A percentile compares a stretch with the other conserved stretches of the same genome.
phyloP scores from a whole-genome alignment of 2,329 filamentous ascomycete genomes.

The Cytospora paraplurivora region DNA sequence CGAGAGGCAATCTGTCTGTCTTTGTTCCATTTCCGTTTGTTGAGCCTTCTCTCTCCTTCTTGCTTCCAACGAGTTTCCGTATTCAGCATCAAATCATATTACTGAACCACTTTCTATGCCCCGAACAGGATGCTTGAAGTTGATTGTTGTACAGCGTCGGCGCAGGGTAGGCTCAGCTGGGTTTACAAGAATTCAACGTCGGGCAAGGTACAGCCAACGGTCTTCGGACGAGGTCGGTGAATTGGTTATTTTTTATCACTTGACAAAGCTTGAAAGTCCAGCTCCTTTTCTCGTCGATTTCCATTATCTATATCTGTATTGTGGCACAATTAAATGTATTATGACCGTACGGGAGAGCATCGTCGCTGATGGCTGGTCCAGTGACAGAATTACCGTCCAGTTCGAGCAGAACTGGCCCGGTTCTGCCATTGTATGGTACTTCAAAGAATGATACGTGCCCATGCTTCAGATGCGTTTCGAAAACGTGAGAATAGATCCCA shows the following conservation, averaged over 20 bases:
- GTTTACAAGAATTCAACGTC: too few species aligned
- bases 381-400: conserved; percentile 41
- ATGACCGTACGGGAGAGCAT: conserved; percentile 34
- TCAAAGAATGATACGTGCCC: conserved; percentile 42
- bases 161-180: too few species aligned
- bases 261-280: neutral
- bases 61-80: neutral
- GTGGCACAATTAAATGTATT: conserved; percentile 40
- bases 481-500: conserved; percentile 38
- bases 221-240: too few species aligned
- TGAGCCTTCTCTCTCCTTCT: neutral
- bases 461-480: conserved; percentile 35
- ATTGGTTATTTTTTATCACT: too few species aligned
- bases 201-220: too few species aligned
- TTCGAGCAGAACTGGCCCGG: conserved; percentile 44
- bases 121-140: neutral
- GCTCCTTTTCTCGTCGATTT: neutral
- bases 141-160: neutral
- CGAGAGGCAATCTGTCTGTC: neutral
- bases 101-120: neutral
- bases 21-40: neutral
- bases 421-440: conserved; percentile 41
- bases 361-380: conserved; percentile 42
- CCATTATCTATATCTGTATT: conserved; percentile 5
- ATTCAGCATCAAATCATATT: neutral